phyloP scores from a whole-genome alignment of 2,329 filamentous ascomycete species.

The Pseudopithomyces chartarum region DNA sequence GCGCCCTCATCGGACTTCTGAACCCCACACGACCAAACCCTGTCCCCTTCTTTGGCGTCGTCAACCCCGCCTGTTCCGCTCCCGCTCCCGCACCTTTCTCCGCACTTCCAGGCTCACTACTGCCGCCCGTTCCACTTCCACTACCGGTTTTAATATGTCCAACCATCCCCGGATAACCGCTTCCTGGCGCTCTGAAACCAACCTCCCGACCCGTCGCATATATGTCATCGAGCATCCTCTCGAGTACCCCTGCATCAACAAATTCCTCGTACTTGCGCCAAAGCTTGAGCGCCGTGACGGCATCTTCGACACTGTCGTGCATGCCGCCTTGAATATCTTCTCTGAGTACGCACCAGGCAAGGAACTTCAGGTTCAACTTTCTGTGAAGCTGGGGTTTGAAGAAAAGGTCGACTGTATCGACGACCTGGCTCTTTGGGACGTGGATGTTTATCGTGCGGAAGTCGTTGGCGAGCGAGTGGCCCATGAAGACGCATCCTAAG shows the following conservation, averaged over 20 bases:
- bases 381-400: constrained; percentile 79
- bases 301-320: constrained; percentile 96
- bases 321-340: constrained; percentile 92
- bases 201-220: constrained; percentile 69
- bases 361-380: constrained; percentile 87
- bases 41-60: constrained; percentile 55
- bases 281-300: constrained; percentile 84
- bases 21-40: constrained; percentile 45
- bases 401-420: constrained; percentile 93
- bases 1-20: constrained; percentile 36
- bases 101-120: constrained; percentile 50
- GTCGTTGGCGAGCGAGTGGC: constrained; percentile 91
- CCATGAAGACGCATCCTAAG: constrained; percentile 89
- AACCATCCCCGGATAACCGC: constrained; percentile 24
- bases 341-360: constrained; percentile 85
- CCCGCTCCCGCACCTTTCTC: constrained; percentile 29
- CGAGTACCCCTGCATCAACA: constrained; percentile 80
- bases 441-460: constrained; percentile 99
- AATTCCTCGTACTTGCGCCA: constrained; percentile 92
- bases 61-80: constrained; percentile 40
- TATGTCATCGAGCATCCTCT: constrained; percentile 84
- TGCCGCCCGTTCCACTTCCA: constrained; percentile 42
- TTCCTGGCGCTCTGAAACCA: constrained; percentile 45
- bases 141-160: constrained; percentile 63
- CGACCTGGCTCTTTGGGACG: constrained; percentile 85